These are phyloP conservation scores for Yamadazyma kitorensis DNA, from an alignment of 805 yeast genomes.

Conservation along the genomic window DNA sequence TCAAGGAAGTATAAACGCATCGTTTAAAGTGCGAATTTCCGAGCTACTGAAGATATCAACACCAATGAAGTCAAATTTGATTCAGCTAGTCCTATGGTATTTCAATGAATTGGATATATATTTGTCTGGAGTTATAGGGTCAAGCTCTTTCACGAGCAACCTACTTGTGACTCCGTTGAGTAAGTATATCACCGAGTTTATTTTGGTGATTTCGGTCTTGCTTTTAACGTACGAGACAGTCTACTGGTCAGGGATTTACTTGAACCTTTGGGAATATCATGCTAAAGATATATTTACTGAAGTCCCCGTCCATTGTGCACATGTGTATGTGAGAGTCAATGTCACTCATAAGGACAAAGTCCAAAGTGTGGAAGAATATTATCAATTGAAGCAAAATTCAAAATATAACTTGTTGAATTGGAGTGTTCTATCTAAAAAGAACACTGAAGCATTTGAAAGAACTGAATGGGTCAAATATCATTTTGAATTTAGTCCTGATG, in stretches of 20 bases:
- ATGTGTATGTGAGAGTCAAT: conserved; percentile 56
- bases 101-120: conserved; percentile 3
- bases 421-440: conserved; percentile 17
- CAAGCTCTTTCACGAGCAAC: conserved; percentile 16
- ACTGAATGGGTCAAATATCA: conserved; percentile 49
- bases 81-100: conserved; percentile 1
- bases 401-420: conserved; percentile 24
- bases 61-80: background rate
- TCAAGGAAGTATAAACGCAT: too few species aligned
- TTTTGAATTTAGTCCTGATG: conserved; percentile 80
- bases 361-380: conserved; percentile 24
- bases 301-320: conserved; percentile 77
- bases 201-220: conserved; percentile 21
- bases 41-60: too few species aligned
- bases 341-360: conserved; percentile 21
- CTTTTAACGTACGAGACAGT: conserved; percentile 37
- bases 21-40: too few species aligned
- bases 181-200: conserved; percentile 26
- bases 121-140: conserved; percentile 5
- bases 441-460: conserved; percentile 18
- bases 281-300: conserved; percentile 65
- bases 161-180: conserved; percentile 25
- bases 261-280: conserved; percentile 47
- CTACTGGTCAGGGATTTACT: conserved; percentile 42
- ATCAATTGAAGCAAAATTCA: conserved; percentile 23